Percentiles rank a stretch among this genome's conserved stretches.
Conservation (phyloP, 2,329 filamentous ascomycete genomes). For the Didymella pinodella region DNA sequence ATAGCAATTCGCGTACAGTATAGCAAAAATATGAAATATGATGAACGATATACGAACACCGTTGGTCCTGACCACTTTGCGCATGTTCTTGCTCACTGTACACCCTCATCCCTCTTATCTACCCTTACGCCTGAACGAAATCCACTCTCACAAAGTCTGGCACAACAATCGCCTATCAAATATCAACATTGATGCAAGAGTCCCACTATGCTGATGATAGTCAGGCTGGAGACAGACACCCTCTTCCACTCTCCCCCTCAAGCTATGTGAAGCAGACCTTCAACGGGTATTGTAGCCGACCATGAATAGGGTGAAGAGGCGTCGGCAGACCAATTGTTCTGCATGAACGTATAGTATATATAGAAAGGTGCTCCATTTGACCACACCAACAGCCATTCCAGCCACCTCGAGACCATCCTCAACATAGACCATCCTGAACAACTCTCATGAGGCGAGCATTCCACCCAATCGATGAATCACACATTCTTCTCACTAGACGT, state of each 20-base stretch:
- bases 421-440: neutral
- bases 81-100: neutral
- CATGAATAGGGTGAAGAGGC: neutral
- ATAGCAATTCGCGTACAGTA: neutral
- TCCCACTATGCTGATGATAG: neutral
- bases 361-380: too few relatives aligned
- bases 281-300: neutral
- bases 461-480: neutral
- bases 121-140: too few relatives aligned
- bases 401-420: neutral
- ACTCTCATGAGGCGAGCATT: neutral
- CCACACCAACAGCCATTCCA: neutral
- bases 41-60: neutral
- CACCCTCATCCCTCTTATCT: neutral
- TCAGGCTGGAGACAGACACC: neutral
- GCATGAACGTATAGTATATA: neutral
- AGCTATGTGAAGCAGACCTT: neutral
- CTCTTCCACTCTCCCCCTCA: neutral
- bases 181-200: neutral
- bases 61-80: neutral
- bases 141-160: neutral
- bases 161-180: neutral
- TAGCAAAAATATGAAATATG: conserved; percentile 1
- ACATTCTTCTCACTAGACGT: neutral
- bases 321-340: neutral